These are phyloP conservation scores for Boletus reticulatus DNA, from an alignment of 768 basidiomycete genomes.

Conservation along the genomic window DNA sequence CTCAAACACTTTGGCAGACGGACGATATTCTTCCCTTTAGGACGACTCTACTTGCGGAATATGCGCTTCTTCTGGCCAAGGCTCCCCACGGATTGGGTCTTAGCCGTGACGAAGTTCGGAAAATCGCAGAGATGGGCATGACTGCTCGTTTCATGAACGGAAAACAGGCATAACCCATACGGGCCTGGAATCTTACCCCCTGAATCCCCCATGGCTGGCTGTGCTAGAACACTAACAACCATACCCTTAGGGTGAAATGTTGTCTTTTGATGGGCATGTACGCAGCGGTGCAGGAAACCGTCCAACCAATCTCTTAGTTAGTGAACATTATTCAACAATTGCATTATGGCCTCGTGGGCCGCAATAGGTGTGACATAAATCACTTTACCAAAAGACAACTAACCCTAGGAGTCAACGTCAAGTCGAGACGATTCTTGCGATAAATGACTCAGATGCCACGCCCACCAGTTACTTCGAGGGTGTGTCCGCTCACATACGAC, in stretches of 20 bases:
- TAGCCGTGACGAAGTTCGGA: constrained; percentile 50
- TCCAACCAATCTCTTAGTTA: neutral
- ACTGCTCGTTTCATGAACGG: constrained; percentile 25
- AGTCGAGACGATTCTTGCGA: neutral
- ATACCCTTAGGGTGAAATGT: neutral
- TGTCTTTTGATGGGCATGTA: neutral
- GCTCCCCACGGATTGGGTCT: constrained; percentile 75
- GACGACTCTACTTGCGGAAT: constrained; percentile 72
- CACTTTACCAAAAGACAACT: neutral
- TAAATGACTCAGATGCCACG: constrained; percentile 53
- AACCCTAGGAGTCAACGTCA: neutral
- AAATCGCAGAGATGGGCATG: constrained; percentile 63
- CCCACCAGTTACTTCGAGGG: constrained; percentile 82
- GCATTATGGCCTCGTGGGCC: neutral
- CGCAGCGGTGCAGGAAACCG: neutral
- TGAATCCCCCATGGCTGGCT: too few relatives aligned
- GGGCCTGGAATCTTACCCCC: neutral
- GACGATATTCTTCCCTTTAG: constrained; percentile 81
- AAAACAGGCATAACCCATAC: neutral
- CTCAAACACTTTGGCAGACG: constrained; percentile 47
- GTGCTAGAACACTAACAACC: neutral
- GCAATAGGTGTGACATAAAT: neutral
- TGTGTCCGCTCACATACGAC: constrained; percentile 80
- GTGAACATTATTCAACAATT: neutral
- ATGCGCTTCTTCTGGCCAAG: constrained; percentile 71